Conservation (phyloP, 75 land plant species). For the Adiantum capillusveneris region DNA sequence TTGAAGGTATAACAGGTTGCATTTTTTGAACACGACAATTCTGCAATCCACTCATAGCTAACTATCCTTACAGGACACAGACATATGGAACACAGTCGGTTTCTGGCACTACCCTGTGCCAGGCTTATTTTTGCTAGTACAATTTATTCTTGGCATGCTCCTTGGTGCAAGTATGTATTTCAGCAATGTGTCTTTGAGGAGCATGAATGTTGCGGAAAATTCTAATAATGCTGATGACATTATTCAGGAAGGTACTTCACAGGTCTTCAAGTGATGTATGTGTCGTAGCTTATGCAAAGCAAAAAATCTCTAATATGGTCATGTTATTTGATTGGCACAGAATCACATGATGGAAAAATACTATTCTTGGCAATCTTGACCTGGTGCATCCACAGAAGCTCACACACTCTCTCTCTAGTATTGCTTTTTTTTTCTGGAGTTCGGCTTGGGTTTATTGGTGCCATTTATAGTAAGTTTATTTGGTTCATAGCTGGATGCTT, state of each 20-base stretch:
- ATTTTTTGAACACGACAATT: too few relatives aligned
- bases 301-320: background rate
- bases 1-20: too few relatives aligned
- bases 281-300: background rate
- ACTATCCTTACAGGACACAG: constrained; percentile 55
- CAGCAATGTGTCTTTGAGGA: constrained; percentile 63
- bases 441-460: constrained; percentile 80
- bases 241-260: constrained; percentile 46
- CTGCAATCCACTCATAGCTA: too few relatives aligned
- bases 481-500: too few relatives aligned
- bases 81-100: constrained; percentile 85
- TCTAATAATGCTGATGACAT: constrained; percentile 23
- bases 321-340: constrained; percentile 27
- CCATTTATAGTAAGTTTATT: constrained; percentile 69
- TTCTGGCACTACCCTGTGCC: constrained; percentile 95
- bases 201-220: constrained; percentile 34
- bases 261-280: too few relatives aligned
- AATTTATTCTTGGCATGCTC: constrained; percentile 75
- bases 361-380: constrained; percentile 78
- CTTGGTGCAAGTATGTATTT: constrained; percentile 85
- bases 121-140: constrained; percentile 76
- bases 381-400: constrained; percentile 82
- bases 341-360: constrained; percentile 52
- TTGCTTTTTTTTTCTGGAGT: constrained; percentile 71
- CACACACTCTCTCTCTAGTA: constrained; percentile 63